These are phyloP conservation scores for Tinospora cordifolia DNA, from an alignment of 164 flowering plant species.

Conservation along the genomic window DNA sequence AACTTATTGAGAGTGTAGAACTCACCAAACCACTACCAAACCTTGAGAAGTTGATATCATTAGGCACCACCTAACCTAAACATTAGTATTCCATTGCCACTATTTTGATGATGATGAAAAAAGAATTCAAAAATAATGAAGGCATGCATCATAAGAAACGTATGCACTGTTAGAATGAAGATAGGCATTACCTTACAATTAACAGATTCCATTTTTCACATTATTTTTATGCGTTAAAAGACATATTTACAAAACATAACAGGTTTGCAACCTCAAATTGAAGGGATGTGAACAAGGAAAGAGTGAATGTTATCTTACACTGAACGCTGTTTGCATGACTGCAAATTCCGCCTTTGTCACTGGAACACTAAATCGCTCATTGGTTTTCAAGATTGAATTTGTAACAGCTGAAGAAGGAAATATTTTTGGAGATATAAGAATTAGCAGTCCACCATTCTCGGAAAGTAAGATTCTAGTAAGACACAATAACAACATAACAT, in stretches of 20 bases:
- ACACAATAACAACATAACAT: background rate
- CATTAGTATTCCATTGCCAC: no score
- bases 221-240: no score
- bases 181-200: background rate
- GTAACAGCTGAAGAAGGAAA: slow-evolving; percentile 47
- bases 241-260: background rate
- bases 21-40: no score
- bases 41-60: no score
- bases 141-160: background rate
- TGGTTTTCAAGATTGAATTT: slow-evolving; percentile 46
- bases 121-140: no score
- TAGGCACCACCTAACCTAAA: no score
- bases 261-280: background rate
- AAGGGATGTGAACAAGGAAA: background rate
- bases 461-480: no score
- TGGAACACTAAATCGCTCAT: slow-evolving; percentile 63
- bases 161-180: background rate
- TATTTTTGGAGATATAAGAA: background rate
- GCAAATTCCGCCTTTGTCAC: slow-evolving; percentile 77
- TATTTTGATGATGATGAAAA: no score
- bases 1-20: no score
- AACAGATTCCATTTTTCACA: no score
- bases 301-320: slow-evolving; percentile 42
- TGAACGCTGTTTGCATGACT: slow-evolving; percentile 71
- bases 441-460: background rate